A percentile compares a stretch with the other conserved stretches of the same genome.
These are phyloP conservation scores for Misopates orontium DNA, from an alignment of 257 asterid genomes.

Conservation along the genomic window DNA sequence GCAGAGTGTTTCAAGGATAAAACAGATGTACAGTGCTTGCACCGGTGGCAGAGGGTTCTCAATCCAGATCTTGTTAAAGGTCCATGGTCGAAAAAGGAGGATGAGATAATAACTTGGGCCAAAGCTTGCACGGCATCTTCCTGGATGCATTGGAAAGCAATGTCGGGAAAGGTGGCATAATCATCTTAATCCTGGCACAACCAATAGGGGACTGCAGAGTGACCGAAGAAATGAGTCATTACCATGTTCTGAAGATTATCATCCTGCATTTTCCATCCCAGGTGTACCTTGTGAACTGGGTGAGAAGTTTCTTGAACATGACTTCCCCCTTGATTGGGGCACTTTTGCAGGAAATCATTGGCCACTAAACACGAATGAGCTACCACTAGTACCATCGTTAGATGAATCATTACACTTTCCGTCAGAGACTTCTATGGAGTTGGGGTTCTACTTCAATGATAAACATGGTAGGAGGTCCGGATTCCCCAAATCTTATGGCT, in stretches of 20 bases:
- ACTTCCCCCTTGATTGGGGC: slow-evolving; percentile 57
- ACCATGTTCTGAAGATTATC: too few species aligned
- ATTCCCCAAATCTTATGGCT: slow-evolving; percentile 38
- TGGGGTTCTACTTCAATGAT: slow-evolving; percentile 40
- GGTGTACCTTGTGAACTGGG: too few species aligned
- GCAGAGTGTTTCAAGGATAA: slow-evolving; percentile 95
- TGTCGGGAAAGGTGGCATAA: too few species aligned
- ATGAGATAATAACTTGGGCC: slow-evolving; percentile 86
- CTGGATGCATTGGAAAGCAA: slow-evolving; percentile 98
- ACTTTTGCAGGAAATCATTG: slow-evolving; percentile 58
- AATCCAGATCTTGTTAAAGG: too few species aligned
- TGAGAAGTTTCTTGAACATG: too few species aligned
- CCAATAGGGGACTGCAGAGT: too few species aligned
- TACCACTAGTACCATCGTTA: slow-evolving; percentile 52
- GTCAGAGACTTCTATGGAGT: slow-evolving; percentile 36
- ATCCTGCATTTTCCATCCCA: too few species aligned
- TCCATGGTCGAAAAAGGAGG: too few species aligned
- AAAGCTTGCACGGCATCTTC: slow-evolving; percentile 86
- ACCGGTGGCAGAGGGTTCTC: too few species aligned
- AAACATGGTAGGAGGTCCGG: slow-evolving; percentile 46
- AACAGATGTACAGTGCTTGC: too few species aligned
- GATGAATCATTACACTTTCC: slow-evolving; percentile 35
- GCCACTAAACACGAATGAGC: slow-evolving; percentile 55
- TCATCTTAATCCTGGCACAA: too few species aligned
- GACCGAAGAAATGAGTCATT: too few species aligned